Evolutionary conservation across 1,284 basidiomycete genomes (phyloP).

Genomic region (Leccinum griseonigrum): DNA sequence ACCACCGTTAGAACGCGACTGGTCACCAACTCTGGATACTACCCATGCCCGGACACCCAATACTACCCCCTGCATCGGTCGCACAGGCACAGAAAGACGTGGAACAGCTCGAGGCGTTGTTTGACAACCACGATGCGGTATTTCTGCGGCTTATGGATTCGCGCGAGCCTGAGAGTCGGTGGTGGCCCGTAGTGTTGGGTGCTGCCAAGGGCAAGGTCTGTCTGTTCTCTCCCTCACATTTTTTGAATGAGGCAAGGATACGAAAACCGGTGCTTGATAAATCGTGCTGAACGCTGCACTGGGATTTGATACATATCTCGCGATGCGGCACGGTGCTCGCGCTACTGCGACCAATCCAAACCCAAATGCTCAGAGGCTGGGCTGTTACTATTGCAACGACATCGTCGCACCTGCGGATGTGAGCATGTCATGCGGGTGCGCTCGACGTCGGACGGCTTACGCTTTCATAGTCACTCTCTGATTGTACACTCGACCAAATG

Average conservation of each 20-base stretch:
- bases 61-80: constrained; percentile 54
- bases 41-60: constrained; percentile 97
- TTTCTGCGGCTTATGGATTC: constrained; percentile 95
- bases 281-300: constrained; percentile 94
- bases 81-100: constrained; percentile 69
- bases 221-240: constrained; percentile 9
- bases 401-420: constrained; percentile 96
- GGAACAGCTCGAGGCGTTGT: constrained; percentile 67
- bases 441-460: not conserved
- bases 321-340: constrained; percentile 92
- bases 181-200: constrained; percentile 91
- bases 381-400: constrained; percentile 99
- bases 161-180: constrained; percentile 75
- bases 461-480: constrained; percentile 74
- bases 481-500: constrained; percentile 98
- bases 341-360: constrained; percentile 21
- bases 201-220: constrained; percentile 78
- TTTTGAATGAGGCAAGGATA: not conserved
- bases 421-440: constrained; percentile 25
- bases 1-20: constrained; percentile 61
- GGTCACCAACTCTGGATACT: constrained; percentile 73
- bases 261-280: constrained; percentile 35
- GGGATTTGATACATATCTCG: constrained; percentile 95
- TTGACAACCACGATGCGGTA: constrained; percentile 84
- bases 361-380: constrained; percentile 49